A percentile compares a stretch with the other conserved stretches of the same genome.
Evolutionary conservation across 1,284 basidiomycete genomes (phyloP).

Genomic region (Thelephora terrestris): DNA sequence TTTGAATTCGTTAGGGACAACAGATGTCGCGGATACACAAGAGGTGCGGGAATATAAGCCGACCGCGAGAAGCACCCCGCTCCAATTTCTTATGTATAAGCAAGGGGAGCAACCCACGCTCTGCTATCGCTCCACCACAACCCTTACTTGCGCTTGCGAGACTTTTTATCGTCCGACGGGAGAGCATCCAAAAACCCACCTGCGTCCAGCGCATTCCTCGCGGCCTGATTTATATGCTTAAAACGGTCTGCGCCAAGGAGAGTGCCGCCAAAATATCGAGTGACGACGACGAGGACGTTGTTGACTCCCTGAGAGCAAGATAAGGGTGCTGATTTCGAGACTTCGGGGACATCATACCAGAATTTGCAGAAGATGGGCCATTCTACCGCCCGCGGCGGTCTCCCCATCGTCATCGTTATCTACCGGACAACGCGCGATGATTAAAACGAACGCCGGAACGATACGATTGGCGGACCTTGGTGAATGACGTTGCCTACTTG

Average conservation of each 20-base stretch:
- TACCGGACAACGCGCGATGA: slow-evolving; percentile 20
- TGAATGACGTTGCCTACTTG: slow-evolving; percentile 55
- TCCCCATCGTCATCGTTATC: slow-evolving; percentile 95
- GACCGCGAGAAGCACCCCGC: too few species aligned
- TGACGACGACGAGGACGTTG: slow-evolving; percentile 79
- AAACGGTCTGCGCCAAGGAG: slow-evolving; percentile 83
- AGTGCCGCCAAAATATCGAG: slow-evolving; percentile 73
- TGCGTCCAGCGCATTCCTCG: slow-evolving; percentile 72
- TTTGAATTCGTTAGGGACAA: too few species aligned
- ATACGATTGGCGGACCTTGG: slow-evolving; percentile 43
- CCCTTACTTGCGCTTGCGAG: too few species aligned
- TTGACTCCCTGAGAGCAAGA: slow-evolving; percentile 46
- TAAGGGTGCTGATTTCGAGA: background rate
- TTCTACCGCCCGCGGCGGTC: slow-evolving; percentile 77
- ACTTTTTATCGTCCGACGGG: slow-evolving; percentile 6
- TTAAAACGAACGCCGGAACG: background rate
- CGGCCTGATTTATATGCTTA: slow-evolving; percentile 88
- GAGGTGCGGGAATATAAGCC: too few species aligned
- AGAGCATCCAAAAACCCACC: slow-evolving; percentile 64
- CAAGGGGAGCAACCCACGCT: too few species aligned
- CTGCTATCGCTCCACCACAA: too few species aligned
- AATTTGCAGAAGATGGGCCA: slow-evolving; percentile 84
- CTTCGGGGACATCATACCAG: slow-evolving; percentile 38
- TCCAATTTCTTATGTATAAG: too few species aligned
- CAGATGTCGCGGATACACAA: too few species aligned